Evolutionary conservation across 2,329 filamentous ascomycete species (phyloP).

Genomic region (Blastomyces parvus): DNA sequence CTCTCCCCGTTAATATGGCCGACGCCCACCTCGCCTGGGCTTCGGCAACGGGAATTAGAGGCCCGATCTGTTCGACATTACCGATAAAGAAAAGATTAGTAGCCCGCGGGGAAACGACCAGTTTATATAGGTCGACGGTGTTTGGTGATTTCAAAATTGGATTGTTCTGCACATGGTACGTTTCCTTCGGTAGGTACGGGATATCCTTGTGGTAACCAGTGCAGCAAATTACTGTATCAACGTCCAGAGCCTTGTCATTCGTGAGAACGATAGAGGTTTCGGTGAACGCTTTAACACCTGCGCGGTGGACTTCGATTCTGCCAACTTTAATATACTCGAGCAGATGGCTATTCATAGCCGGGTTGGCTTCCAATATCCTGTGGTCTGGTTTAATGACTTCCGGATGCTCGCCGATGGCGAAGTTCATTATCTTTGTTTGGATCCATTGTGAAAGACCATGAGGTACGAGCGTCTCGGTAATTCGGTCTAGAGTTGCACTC

Average conservation of each 20-base stretch:
- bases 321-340: constrained; percentile 27
- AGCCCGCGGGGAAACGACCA: constrained; percentile 24
- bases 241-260: constrained; percentile 23
- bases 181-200: constrained; percentile 17
- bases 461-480: constrained; percentile 16
- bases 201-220: constrained; percentile 25
- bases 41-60: constrained; percentile 26
- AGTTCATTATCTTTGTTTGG: constrained; percentile 25
- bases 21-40: constrained; percentile 29
- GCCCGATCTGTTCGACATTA: constrained; percentile 25
- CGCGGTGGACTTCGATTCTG: constrained; percentile 27
- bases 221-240: constrained; percentile 28
- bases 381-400: constrained; percentile 28
- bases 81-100: constrained; percentile 29
- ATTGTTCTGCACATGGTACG: constrained; percentile 15
- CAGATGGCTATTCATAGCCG: constrained; percentile 28
- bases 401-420: constrained; percentile 26
- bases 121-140: constrained; percentile 27
- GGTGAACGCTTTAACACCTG: constrained; percentile 24
- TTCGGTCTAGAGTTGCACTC: constrained; percentile 10
- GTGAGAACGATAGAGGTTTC: constrained; percentile 23
- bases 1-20: constrained; percentile 21
- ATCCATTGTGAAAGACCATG: constrained; percentile 21
- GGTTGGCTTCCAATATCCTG: constrained; percentile 28
- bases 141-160: constrained; percentile 13